Evolutionary conservation across 805 yeast species (phyloP), one percentile per base, ranked within the genome.

Genomic region (Suhomyces prunicola): DNA sequence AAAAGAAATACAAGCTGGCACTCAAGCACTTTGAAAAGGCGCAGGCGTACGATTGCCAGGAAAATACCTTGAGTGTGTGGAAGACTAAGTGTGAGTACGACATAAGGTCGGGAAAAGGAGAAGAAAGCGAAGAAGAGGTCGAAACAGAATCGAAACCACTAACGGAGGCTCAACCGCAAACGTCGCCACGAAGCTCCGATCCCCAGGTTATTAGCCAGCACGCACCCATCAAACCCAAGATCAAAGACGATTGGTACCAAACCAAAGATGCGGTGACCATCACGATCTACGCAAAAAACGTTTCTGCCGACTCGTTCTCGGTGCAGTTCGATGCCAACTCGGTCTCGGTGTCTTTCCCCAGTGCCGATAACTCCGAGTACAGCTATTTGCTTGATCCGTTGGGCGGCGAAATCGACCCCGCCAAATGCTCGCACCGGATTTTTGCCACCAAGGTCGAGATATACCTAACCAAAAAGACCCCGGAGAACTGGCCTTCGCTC

Each of bases 381-480:
- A 76, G 72, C 54, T 88, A 83, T 60, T 67, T 70, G 24, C 62
- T 87, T 46, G 82, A 81, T 8, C 84, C 82, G 1, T 70, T 89
- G 35, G 79, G 65, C 50, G 80, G 74, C 12, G 71, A 68, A 19
- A 83, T 93, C 27, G 79, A 70, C 26, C 72, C 84, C 1, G 65
- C 62, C 0, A 57, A 69, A 19, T 79, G 86, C 1, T 61, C 72
- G 0, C 81, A 67, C 59, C 76, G 72, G 10, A 80, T 91, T 2
- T 84, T 81, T 61, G 73, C 86, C 1, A 87, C 94, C 19, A 93
- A 93, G 62, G 59, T 93, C 3, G 97, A 93, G 67, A 64, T 91
- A 7, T 66, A 66, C n/a, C 69, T 92, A 41, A 63, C 46, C 24
- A 91, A 91, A 64, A 65, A 62, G 8, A 59, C 59, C 0, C 54